These are phyloP conservation scores for Boletus reticulatus DNA, from an alignment of 768 basidiomycete genomes.

Conservation along the genomic window DNA sequence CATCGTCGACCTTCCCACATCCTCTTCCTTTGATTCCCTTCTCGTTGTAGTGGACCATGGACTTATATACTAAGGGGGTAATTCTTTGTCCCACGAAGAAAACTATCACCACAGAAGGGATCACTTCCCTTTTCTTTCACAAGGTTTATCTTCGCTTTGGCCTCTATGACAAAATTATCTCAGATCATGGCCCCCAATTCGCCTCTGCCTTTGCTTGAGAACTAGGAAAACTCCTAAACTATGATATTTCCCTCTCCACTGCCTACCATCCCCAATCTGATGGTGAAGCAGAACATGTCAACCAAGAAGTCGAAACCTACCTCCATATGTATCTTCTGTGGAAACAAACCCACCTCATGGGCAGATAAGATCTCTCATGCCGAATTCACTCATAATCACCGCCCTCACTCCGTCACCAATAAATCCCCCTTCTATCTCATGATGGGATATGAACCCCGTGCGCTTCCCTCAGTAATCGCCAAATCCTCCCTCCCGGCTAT, in stretches of 20 bases:
- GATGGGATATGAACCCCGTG: neutral
- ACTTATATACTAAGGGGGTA: too few relatives aligned
- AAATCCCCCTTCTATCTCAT: too few relatives aligned
- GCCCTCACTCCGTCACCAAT: too few relatives aligned
- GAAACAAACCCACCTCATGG: neutral
- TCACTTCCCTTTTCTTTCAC: neutral
- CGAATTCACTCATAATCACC: too few relatives aligned
- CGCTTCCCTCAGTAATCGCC: neutral
- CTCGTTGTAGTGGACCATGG: neutral
- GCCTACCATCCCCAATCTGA: neutral
- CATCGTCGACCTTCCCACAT: too few relatives aligned
- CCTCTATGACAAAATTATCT: neutral
- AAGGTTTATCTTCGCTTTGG: neutral
- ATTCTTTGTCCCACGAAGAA: too few relatives aligned
- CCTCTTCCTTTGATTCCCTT: too few relatives aligned
- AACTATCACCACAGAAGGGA: conserved; percentile 6
- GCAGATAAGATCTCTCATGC: too few relatives aligned
- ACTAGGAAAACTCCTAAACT: neutral
- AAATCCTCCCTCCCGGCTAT: neutral
- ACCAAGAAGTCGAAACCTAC: neutral
- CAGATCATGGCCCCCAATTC: neutral
- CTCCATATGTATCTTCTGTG: too few relatives aligned
- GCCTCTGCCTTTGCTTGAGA: neutral
- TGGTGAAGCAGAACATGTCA: too few relatives aligned
- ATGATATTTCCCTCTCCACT: neutral